Conservation (phyloP, 257 asterid species). For the Linderniella brevidens region DNA sequence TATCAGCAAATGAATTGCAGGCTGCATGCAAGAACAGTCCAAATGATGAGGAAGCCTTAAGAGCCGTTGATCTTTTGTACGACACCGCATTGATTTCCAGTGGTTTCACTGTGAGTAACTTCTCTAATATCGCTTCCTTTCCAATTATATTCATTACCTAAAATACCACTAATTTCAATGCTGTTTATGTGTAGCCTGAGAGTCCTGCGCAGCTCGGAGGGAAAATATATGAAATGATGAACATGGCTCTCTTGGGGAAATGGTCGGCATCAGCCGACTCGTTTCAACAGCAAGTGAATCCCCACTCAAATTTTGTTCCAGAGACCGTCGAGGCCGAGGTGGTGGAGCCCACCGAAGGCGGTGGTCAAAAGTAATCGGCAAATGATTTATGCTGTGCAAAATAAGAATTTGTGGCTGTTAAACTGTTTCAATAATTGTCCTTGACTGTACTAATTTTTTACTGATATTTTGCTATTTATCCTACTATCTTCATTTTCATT, state of each 20-base stretch:
- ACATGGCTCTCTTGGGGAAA: constrained; percentile 60
- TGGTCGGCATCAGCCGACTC: constrained; percentile 17
- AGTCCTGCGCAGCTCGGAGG: constrained; percentile 94
- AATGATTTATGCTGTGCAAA: no score
- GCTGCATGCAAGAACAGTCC: constrained; percentile 63
- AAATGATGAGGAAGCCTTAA: constrained; percentile 81
- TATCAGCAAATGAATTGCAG: constrained; percentile 22
- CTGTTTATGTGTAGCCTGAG: constrained; percentile 41
- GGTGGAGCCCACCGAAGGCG: constrained; percentile 48
- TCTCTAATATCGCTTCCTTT: constrained; percentile 1
- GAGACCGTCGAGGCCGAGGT: constrained; percentile 69
- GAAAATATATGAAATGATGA: constrained; percentile 94
- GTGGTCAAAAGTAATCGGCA: constrained; percentile 23
- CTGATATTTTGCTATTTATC: no score
- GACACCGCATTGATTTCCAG: constrained; percentile 89
- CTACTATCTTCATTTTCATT: no score
- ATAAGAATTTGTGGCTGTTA: no score
- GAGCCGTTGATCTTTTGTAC: constrained; percentile 74
- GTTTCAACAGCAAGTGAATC: constrained; percentile 21
- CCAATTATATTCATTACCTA: no score
- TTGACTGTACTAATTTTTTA: no score
- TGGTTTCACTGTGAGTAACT: constrained; percentile 73
- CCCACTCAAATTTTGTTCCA: constrained; percentile 13
- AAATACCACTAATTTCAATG: no score
- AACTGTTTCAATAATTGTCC: no score